A percentile compares a stretch with the other conserved stretches of the same genome.
Conservation (phyloP, 768 basidiomycete genomes). For the Epithele typhae region DNA sequence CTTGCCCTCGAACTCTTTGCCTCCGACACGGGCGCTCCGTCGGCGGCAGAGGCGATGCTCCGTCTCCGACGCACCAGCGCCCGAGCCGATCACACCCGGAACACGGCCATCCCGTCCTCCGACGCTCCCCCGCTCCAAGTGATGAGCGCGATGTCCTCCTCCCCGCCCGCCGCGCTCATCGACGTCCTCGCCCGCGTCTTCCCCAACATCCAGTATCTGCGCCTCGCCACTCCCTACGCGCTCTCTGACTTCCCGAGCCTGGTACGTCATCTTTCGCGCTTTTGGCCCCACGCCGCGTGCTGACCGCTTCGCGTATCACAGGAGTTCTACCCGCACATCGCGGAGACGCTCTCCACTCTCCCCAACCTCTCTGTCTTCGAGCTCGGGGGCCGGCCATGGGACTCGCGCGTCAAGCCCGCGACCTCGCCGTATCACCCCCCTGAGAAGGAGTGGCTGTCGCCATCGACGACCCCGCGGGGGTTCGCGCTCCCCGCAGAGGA, state of each 20-base stretch:
- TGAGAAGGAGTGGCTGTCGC: conserved; percentile 27
- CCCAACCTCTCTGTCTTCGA: conserved; percentile 64
- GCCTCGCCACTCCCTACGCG: conserved; percentile 46
- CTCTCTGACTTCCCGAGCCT: conserved; percentile 28
- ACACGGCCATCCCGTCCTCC: not conserved
- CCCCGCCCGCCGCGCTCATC: conserved; percentile 54
- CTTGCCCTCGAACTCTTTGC: conserved; percentile 52
- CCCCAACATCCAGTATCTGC: conserved; percentile 59
- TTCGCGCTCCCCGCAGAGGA: conserved; percentile 15
- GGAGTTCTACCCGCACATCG: conserved; percentile 62
- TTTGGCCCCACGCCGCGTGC: not conserved
- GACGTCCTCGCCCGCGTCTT: conserved; percentile 51
- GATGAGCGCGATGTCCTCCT: conserved; percentile 56
- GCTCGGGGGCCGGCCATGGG: conserved; percentile 74
- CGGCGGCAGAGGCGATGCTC: conserved; percentile 6
- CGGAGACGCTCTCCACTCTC: conserved; percentile 52
- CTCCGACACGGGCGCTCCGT: conserved; percentile 29
- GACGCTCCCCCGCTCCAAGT: conserved; percentile 31
- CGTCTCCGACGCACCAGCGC: conserved; percentile 2
- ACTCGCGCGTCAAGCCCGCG: conserved; percentile 38
- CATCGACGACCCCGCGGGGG: conserved; percentile 23
- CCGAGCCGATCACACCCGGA: not conserved
- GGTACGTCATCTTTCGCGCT: conserved; percentile 20
- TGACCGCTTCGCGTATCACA: conserved; percentile 23
- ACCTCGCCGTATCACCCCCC: not conserved